These are phyloP conservation scores for Galerina sulciceps DNA, from an alignment of 768 basidiomycete species.

Conservation along the genomic window DNA sequence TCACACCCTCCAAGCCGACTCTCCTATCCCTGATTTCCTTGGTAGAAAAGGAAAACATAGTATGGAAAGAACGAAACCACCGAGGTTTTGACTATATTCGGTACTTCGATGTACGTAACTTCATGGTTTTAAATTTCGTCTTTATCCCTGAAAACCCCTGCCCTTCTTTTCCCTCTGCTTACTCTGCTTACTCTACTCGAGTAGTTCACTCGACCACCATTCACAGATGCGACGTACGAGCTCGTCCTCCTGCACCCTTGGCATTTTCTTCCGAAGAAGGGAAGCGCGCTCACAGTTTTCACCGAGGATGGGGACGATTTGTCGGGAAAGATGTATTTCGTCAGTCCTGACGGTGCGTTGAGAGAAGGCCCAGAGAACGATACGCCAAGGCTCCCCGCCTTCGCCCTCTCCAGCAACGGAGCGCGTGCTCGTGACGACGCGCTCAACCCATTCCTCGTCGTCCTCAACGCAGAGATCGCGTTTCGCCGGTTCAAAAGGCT, in stretches of 20 bases:
- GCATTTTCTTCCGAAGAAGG: conserved; percentile 2
- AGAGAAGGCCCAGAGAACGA: neutral
- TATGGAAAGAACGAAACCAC: neutral
- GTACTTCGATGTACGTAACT: too few species aligned
- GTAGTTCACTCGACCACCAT: conserved; percentile 2
- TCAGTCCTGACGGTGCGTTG: neutral
- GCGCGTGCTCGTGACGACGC: neutral
- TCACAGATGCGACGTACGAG: conserved; percentile 14
- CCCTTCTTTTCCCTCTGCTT: neutral
- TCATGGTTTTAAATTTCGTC: too few species aligned
- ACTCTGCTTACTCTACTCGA: too few species aligned
- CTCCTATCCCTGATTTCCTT: conserved; percentile 11
- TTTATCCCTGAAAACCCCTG: neutral
- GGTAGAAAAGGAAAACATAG: conserved; percentile 7
- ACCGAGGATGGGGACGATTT: neutral
- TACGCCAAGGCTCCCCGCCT: neutral
- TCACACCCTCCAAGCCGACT: conserved; percentile 13
- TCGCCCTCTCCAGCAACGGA: neutral
- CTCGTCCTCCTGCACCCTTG: conserved; percentile 5
- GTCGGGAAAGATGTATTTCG: conserved; percentile 1
- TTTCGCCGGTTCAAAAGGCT: conserved; percentile 8
- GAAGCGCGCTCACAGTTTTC: neutral
- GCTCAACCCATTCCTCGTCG: conserved; percentile 13
- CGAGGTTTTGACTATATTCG: too few species aligned
- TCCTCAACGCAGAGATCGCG: conserved; percentile 8